These are phyloP conservation scores for Boletales sp. DNA, from an alignment of 768 basidiomycete genomes.

Conservation along the genomic window DNA sequence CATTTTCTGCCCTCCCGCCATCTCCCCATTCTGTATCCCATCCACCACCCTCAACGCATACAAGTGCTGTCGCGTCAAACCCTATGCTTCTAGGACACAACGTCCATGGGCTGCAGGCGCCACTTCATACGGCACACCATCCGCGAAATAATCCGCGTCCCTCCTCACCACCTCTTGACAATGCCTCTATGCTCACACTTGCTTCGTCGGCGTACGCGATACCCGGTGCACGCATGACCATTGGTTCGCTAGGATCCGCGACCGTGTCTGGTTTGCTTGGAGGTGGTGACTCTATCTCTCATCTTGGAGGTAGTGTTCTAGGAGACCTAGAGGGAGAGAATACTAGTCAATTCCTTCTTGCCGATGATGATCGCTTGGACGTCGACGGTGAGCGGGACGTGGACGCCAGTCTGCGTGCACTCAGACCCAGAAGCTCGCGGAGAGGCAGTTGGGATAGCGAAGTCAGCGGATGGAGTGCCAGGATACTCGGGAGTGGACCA, in stretches of 20 bases:
- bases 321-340: constrained; percentile 57
- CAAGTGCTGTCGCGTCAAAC: constrained; percentile 23
- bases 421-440: constrained; percentile 81
- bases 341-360: constrained; percentile 62
- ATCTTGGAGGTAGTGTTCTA: constrained; percentile 59
- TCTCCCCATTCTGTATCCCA: constrained; percentile 43
- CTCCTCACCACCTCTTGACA: constrained; percentile 84
- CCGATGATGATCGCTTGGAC: constrained; percentile 62
- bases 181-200: constrained; percentile 89
- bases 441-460: constrained; percentile 92
- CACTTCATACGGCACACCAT: constrained; percentile 87
- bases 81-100: constrained; percentile 29
- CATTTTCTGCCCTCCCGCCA: constrained; percentile 68
- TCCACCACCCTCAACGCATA: constrained; percentile 35
- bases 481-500: constrained; percentile 45
- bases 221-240: constrained; percentile 50
- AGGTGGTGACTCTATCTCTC: constrained; percentile 62
- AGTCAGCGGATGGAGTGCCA: constrained; percentile 84
- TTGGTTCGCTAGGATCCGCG: constrained; percentile 41
- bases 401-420: constrained; percentile 86
- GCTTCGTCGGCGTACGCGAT: constrained; percentile 90
- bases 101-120: constrained; percentile 59
- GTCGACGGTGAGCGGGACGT: constrained; percentile 55
- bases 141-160: constrained; percentile 95
- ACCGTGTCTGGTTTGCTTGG: constrained; percentile 50